phyloP scores from a whole-genome alignment of 768 basidiomycete species.

The Suillus ampliporus region DNA sequence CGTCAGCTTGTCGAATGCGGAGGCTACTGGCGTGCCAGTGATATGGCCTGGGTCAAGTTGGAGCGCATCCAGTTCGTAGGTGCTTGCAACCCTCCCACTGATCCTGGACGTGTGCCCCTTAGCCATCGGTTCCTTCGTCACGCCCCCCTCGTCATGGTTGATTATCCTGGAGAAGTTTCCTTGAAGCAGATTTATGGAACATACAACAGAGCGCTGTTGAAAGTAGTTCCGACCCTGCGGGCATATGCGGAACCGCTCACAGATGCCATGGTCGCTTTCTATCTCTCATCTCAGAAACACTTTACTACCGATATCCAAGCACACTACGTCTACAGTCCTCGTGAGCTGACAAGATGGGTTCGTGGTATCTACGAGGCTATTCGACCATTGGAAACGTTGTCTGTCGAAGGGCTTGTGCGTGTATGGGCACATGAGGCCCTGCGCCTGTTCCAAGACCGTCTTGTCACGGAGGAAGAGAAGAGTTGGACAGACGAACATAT shows the following conservation, averaged over 20 bases:
- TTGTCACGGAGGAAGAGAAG: constrained; percentile 92
- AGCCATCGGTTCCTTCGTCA: constrained; percentile 97
- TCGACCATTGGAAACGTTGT: constrained; percentile 88
- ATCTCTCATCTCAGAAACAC: constrained; percentile 88
- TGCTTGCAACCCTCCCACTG: constrained; percentile 98
- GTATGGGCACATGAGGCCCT: constrained; percentile 98
- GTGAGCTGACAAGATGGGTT: constrained; percentile 97
- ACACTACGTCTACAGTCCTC: constrained; percentile 98
- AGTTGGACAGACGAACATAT: constrained; percentile 95
- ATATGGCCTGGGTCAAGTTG: constrained; percentile 96
- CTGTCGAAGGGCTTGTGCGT: constrained; percentile 93
- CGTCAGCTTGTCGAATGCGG: constrained; percentile 94
- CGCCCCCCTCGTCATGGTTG: constrained; percentile 97
- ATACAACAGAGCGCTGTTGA: constrained; percentile 94
- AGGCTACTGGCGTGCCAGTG: constrained; percentile 92
- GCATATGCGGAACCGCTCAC: constrained; percentile 95
- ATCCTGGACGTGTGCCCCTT: constrained; percentile 98
- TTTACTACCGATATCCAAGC: constrained; percentile 98
- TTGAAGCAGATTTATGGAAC: constrained; percentile 99
- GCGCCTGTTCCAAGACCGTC: constrained; percentile 96
- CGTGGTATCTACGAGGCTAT: constrained; percentile 98
- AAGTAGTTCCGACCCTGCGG: constrained; percentile 92
- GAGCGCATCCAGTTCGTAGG: constrained; percentile 99
- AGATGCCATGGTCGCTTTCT: constrained; percentile 96
- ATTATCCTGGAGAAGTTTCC: constrained; percentile 96